Base-by-base conservation (phyloP, 1,139 yeast species). In the Ashbya aceris region DNA sequence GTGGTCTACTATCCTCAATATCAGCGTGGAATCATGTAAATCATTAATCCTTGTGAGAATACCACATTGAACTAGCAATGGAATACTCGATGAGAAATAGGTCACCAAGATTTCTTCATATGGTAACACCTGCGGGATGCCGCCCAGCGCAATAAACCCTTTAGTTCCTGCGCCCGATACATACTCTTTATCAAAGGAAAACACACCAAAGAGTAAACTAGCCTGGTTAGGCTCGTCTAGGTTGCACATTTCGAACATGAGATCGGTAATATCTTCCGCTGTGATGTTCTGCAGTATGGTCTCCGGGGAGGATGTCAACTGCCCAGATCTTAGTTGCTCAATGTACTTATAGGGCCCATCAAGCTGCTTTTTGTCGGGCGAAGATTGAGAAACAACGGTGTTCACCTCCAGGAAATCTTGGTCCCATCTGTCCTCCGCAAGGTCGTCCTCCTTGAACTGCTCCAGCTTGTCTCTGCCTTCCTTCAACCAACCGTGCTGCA, bases 341-440 rank as follows among this genome's bases (percentile, higher is more conserved):
- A 23, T 34, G 14, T 34, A 34, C 11, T 14, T 17, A 34, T 34
- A 34, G 27, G 37, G 14, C 23, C 23, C 23, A 23, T 34, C 37
- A 10, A n/a, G 29, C 14, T n/a, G 29, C 12, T 34, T n/a, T 34
- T 34, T 34, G 11, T 20, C 27, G 4, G 37, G 37, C n/a, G 37
- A 34, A n/a, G 37, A 23, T 10, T n/a, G 9, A 14, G 29, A 20
- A 3, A 29, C 14, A 6, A 34, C 37, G 5, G 37, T 23, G 14
- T 34, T 14, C 20, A 34, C 29, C 14, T 34, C 29, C 6, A 34
- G 14, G 20, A 58, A 58, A 41, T 59, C 64, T 3, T 47, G 46
- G 42, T 54, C 62, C 62, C 62, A 58, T 27, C 48, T 47, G 29
- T 45, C 50, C 29, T 47, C 49, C n/a, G 51, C 53, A 7, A 42